Conservation (phyloP, 2,329 filamentous ascomycete species). For the Colletotrichum incanum region DNA sequence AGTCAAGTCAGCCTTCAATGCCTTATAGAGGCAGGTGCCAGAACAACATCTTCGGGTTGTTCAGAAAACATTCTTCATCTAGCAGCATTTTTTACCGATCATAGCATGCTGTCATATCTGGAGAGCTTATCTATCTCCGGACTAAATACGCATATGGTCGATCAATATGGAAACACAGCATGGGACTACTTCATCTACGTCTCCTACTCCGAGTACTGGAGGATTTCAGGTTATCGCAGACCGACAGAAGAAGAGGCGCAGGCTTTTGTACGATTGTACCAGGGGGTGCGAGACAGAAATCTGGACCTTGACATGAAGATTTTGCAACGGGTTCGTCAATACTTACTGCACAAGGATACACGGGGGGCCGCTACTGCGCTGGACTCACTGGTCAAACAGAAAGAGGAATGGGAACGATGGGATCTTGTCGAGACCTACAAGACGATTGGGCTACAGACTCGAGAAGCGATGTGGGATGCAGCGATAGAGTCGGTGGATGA, state of each 20-base stretch:
- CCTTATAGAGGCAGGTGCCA: conserved; percentile 4
- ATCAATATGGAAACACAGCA: rapidly evolving
- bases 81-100: rapidly evolving
- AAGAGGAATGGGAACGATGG: background rate
- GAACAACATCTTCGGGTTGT: rapidly evolving
- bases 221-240: rapidly evolving
- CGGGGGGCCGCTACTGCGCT: background rate
- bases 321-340: background rate
- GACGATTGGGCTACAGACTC: conserved; percentile 15
- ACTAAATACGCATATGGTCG: background rate
- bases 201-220: rapidly evolving
- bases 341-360: background rate
- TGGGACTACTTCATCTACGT: background rate
- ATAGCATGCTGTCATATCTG: rapidly evolving
- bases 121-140: rapidly evolving
- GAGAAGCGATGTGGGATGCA: conserved; percentile 19
- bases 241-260: background rate
- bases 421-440: conserved; percentile 13
- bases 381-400: background rate
- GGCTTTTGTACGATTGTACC: background rate
- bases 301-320: background rate
- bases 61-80: background rate
- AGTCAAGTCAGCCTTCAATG: rapidly evolving
- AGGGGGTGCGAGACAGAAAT: background rate
- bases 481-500: conserved; percentile 29